phyloP scores from a whole-genome alignment of 2,329 filamentous ascomycete species.

The Exophiala bonariae region DNA sequence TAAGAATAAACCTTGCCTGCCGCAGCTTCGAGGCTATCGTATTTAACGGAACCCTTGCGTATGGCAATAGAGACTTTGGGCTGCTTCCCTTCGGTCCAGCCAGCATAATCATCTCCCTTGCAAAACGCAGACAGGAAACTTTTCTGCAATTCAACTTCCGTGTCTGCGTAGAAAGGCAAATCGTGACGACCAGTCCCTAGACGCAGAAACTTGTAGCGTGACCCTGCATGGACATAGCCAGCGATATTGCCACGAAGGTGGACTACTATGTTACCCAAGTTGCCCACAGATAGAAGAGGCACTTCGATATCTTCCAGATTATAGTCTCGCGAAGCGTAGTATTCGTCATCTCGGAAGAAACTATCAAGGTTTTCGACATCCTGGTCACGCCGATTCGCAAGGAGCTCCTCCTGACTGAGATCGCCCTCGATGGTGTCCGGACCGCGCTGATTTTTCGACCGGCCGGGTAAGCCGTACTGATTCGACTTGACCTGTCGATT shows the following conservation, averaged over 20 bases:
- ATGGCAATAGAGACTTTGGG: constrained; percentile 62
- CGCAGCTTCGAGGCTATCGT: constrained; percentile 62
- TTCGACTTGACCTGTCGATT: constrained; percentile 55
- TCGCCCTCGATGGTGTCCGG: constrained; percentile 45
- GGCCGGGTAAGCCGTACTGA: constrained; percentile 63
- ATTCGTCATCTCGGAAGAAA: constrained; percentile 61
- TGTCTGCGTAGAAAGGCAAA: constrained; percentile 69
- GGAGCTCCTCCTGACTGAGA: constrained; percentile 36
- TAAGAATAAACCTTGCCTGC: constrained; percentile 56
- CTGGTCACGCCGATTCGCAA: constrained; percentile 42
- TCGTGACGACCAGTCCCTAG: constrained; percentile 71
- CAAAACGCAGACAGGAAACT: constrained; percentile 71
- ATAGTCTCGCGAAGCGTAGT: constrained; percentile 67
- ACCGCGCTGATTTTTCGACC: constrained; percentile 55
- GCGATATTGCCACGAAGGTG: constrained; percentile 70
- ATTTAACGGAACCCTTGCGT: constrained; percentile 66
- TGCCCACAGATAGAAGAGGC: constrained; percentile 65
- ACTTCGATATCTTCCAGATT: constrained; percentile 67
- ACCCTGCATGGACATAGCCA: constrained; percentile 62
- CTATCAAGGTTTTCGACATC: constrained; percentile 49
- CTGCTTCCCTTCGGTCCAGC: constrained; percentile 36
- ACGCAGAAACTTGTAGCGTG: constrained; percentile 66
- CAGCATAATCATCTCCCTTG: constrained; percentile 61
- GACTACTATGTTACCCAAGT: constrained; percentile 70
- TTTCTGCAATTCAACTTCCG: constrained; percentile 67